Evolutionary conservation across 73 alveolate genomes (phyloP), one percentile per base, ranked within the genome.

Genomic region (Paramecium bursaria): DNA sequence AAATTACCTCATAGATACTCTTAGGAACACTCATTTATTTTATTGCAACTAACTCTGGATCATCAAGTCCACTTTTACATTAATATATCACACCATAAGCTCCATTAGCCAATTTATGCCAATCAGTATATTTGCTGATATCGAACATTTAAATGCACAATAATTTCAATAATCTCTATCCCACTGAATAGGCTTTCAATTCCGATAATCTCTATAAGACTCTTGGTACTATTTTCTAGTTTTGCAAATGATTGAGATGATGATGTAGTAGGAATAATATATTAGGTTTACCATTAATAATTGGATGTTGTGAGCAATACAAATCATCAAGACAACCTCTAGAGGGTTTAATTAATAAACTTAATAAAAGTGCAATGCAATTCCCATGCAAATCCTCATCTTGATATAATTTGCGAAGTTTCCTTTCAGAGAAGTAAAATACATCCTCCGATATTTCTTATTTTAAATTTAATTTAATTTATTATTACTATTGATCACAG

Each of bases 261-360:
- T 93, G 96, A 85, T 97, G 99, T 46, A 97, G 88, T 29, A 95
- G 86, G 85, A 73, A 96, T 50, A 97, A 86, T 2, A 97, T 93
- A 74, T 96, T 96, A 47, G 93, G 89, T 90, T 97, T 97, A 50
- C 97, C 98, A 76, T 94, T 92, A 52, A 94, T 94, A 25, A 94
- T 88, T 6, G 99, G 99, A 73, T 93, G 91, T 42, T 94, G 93
- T 47, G 96, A 87, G 74, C 99, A 97, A 87, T 97, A 97, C 22
- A 95, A 86, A 73, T 95, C 99, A 48, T 94, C 99, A 21, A 97
- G 86, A n/a, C 98, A 94, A 6, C 99, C 99, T 86, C 98, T 86
- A 13, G 95, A 74, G 19, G 99, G 99, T n/a, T 95, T 95, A 1
- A 97, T 89, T 13, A 97, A 87, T 46, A 97, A 91, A 17, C 98